Conservation (phyloP, 208 protist genomes). For the Leishmania guyanensis region DNA sequence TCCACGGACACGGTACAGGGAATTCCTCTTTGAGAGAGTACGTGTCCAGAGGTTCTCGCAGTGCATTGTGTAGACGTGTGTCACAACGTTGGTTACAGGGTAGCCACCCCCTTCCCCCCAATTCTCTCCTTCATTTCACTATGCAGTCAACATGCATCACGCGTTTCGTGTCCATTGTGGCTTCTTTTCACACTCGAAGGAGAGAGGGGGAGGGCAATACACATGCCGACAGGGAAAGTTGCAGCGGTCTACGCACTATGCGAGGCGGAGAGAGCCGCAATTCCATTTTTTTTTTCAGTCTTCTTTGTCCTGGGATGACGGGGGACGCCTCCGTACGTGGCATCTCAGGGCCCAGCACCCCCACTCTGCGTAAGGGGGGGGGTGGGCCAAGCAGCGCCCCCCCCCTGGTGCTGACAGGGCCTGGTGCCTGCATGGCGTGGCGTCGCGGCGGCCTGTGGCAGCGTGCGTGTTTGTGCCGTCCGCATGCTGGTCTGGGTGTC, state of each 20-base stretch:
- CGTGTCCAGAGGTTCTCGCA: background rate
- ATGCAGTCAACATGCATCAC: background rate
- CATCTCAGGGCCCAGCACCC: background rate
- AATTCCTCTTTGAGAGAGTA: constrained; percentile 8
- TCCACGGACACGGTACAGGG: constrained; percentile 10
- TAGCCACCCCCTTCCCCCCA: background rate
- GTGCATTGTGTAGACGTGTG: background rate
- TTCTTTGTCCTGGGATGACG: background rate
- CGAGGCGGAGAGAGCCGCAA: background rate
- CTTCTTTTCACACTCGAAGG: background rate
- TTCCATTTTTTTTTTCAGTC: constrained; percentile 6
- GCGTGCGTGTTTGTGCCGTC: background rate
- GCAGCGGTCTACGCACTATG: background rate
- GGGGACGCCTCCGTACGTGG: background rate
- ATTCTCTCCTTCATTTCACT: background rate
- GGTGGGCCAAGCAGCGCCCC: background rate
- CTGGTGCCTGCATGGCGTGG: background rate
- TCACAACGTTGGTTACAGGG: background rate
- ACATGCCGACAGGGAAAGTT: background rate
- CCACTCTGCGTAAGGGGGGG: background rate
- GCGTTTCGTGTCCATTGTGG: background rate
- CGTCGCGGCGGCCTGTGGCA: background rate
- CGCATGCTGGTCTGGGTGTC: background rate
- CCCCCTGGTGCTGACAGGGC: background rate
- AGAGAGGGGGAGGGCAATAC: background rate